Percentiles rank a stretch among this genome's conserved stretches.
Conservation (phyloP, 345 rosid species). For the Luvunga scandens region DNA sequence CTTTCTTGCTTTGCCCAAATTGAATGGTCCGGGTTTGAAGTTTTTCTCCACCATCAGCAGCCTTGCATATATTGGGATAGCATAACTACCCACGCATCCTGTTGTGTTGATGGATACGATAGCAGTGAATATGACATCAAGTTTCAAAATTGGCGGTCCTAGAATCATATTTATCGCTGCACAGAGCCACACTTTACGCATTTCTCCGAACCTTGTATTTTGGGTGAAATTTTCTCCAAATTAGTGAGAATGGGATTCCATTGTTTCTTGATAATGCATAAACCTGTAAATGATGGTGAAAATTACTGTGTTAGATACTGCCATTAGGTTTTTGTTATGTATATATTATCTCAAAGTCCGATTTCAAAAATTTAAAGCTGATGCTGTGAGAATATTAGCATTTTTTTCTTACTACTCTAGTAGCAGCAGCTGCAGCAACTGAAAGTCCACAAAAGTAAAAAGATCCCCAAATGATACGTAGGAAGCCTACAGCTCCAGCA, state of each 20-base stretch:
- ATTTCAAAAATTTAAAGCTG: neutral
- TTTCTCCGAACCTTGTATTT: constrained; percentile 55
- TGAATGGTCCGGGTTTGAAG: constrained; percentile 57
- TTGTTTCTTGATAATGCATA: constrained; percentile 57
- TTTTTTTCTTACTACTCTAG: constrained; percentile 44
- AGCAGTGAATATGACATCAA: constrained; percentile 57
- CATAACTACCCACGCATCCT: constrained; percentile 66
- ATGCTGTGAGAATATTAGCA: neutral
- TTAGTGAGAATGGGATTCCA: constrained; percentile 48
- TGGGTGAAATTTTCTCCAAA: constrained; percentile 56
- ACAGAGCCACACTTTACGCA: constrained; percentile 63
- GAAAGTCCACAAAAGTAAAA: constrained; percentile 69
- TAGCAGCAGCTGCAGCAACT: constrained; percentile 50
- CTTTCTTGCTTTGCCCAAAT: constrained; percentile 51
- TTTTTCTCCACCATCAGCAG: constrained; percentile 55
- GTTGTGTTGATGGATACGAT: constrained; percentile 56
- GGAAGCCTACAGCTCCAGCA: constrained; percentile 48
- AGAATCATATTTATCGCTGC: constrained; percentile 51
- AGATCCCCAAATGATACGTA: constrained; percentile 58
- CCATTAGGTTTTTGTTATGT: neutral
- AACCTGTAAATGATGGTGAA: constrained; percentile 21
- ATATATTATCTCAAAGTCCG: neutral
- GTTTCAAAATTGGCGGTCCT: constrained; percentile 54
- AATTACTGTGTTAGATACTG: neutral
- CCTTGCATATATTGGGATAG: constrained; percentile 56